Conservation (phyloP, 345 rosid species). For the Ailanthus altissimus region DNA sequence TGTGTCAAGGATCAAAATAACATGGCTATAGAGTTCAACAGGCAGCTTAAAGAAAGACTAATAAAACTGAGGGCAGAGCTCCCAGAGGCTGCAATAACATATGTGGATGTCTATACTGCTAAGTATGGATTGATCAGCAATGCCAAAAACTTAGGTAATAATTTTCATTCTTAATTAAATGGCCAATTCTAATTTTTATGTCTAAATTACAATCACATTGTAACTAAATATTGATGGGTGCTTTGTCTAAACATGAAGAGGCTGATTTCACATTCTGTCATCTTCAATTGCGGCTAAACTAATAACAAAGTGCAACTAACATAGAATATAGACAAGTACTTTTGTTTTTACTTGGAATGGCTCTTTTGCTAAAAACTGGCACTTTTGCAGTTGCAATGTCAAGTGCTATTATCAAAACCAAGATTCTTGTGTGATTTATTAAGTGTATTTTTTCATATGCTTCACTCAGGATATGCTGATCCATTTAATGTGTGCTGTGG, state of each 20-base stretch:
- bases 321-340: too few relatives aligned
- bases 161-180: neutral
- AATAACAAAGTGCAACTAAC: neutral
- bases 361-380: neutral
- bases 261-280: neutral
- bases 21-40: conserved; percentile 76
- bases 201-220: neutral
- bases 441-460: neutral
- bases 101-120: conserved; percentile 78
- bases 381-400: neutral
- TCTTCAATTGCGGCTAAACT: neutral
- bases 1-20: conserved; percentile 80
- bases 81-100: conserved; percentile 64
- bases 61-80: conserved; percentile 57
- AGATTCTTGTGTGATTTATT: neutral
- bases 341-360: neutral
- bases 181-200: neutral
- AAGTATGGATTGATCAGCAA: conserved; percentile 71
- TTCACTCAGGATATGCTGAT: conserved; percentile 48
- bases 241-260: neutral
- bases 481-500: conserved; percentile 65
- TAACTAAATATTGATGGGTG: neutral
- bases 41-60: conserved; percentile 60
- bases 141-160: conserved; percentile 59
- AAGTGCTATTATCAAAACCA: neutral